Base-by-base conservation (phyloP, 352 stramenopile species). In the Pseudoperonospora humuli region DNA sequence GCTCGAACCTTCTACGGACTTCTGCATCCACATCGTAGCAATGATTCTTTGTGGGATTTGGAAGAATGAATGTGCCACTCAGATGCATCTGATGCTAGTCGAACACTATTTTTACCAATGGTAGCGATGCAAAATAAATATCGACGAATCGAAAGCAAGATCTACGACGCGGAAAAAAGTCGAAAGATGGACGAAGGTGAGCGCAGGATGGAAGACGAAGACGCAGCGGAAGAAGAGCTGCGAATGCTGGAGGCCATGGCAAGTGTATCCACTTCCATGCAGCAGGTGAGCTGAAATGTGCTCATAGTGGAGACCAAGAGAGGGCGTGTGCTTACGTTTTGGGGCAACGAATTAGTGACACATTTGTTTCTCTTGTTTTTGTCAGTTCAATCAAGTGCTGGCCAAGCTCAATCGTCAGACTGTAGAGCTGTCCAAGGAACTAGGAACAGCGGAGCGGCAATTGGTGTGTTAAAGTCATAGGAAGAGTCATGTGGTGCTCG, bases 11-110 rank as follows among this genome's bases (percentile, higher is more conserved):
- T 70, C 67, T 33, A 74, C 68, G 17, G 64, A 77, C 36, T 80
- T 70, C 31, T 85, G 73, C 73, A 85, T 85, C 73, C 73, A 85
- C 58, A 67, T 67, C 14, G 3, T 38, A 15, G 32, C 4, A 31
- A 13, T 57, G 50, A 60, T 50, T 50, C 37, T 43, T 33, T 47
- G 3, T n/a, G n/a, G n/a, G n/a, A n/a, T n/a, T n/a, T n/a, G n/a
- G n/a, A n/a, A n/a, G n/a, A n/a, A n/a, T n/a, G n/a, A n/a, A n/a
- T n/a, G n/a, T n/a, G n/a, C n/a, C n/a, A n/a, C n/a, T n/a, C n/a
- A n/a, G n/a, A n/a, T n/a, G n/a, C n/a, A n/a, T n/a, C n/a, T n/a
- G n/a, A n/a, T n/a, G n/a, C n/a, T n/a, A n/a, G n/a, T n/a, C n/a
- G n/a, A n/a, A n/a, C n/a, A n/a, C 2, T 14, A 14, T 46, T 57